Evolutionary conservation across 805 yeast species (phyloP).

Genomic region (Candida schatavii): DNA sequence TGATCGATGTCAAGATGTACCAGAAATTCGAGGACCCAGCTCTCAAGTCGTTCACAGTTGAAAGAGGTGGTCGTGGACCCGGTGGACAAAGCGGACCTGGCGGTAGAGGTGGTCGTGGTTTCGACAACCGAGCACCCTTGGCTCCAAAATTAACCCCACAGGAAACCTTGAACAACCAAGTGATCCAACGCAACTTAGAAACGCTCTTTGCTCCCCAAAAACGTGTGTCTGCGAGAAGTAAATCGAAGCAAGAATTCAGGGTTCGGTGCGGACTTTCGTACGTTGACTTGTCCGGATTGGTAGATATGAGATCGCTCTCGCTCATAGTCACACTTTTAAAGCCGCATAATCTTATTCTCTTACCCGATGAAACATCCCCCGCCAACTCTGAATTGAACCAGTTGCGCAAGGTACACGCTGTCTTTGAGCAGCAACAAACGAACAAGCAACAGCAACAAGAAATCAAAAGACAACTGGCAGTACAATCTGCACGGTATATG

Average conservation of each 20-base stretch:
- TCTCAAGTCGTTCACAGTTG: conserved; percentile 33
- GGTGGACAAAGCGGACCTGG: conserved; percentile 11
- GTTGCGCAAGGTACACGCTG: conserved; percentile 19
- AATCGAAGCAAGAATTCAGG: conserved; percentile 31
- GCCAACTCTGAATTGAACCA: conserved; percentile 24
- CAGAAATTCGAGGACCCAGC: conserved; percentile 51
- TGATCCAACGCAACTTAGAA: conserved; percentile 42
- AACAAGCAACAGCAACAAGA: conserved; percentile 20
- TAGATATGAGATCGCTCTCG: conserved; percentile 77
- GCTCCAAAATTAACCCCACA: conserved; percentile 37
- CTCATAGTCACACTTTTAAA: conserved; percentile 75
- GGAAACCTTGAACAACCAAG: conserved; percentile 39
- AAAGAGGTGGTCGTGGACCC: conserved; percentile 29
- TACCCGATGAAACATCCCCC: conserved; percentile 40
- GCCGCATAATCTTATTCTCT: conserved; percentile 67
- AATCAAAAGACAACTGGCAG: conserved; percentile 15
- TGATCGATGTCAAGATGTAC: conserved; percentile 65
- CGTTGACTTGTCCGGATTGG: conserved; percentile 80
- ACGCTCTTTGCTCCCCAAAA: conserved; percentile 51
- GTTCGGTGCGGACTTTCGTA: conserved; percentile 70
- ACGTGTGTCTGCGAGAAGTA: conserved; percentile 26
- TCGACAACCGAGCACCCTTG: conserved; percentile 14
- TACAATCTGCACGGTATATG: conserved; percentile 24
- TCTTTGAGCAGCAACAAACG: conserved; percentile 31
- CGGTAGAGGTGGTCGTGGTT: conserved; percentile 14